Evolutionary conservation across 2,329 filamentous ascomycete genomes (phyloP).

Genomic region (Pseudogymnoascus sp.): DNA sequence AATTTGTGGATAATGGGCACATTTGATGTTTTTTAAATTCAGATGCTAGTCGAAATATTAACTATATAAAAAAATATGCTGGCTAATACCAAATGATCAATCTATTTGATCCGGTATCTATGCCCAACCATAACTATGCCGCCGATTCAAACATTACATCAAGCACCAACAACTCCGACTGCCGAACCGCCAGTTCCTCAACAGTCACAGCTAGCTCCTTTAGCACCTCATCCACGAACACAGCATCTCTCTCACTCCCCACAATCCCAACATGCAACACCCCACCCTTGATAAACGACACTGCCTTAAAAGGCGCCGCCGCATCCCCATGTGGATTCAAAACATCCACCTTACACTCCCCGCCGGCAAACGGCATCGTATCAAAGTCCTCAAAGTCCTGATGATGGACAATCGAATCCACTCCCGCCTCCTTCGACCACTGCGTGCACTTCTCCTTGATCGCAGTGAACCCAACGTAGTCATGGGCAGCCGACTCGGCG

Average conservation of each 20-base stretch:
- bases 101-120: background rate
- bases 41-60: background rate
- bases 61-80: background rate
- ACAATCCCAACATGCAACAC: constrained; percentile 36
- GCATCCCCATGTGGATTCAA: constrained; percentile 32
- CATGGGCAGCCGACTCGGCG: constrained; percentile 25
- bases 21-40: background rate
- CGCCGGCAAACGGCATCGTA: constrained; percentile 32
- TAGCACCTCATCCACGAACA: constrained; percentile 29
- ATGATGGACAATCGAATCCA: constrained; percentile 30
- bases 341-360: constrained; percentile 25
- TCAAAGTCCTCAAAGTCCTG: constrained; percentile 35
- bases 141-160: constrained; percentile 10
- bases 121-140: background rate
- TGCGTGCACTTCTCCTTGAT: constrained; percentile 29
- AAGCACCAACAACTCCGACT: constrained; percentile 11
- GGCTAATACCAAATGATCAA: background rate
- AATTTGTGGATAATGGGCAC: background rate
- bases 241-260: constrained; percentile 33
- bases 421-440: constrained; percentile 24
- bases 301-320: constrained; percentile 35
- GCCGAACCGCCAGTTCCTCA: constrained; percentile 13
- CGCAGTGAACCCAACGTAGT: constrained; percentile 29
- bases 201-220: constrained; percentile 23
- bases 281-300: constrained; percentile 35